Evolutionary conservation across 169 alveolate genomes (phyloP), one percentile per base, ranked within the genome.

Genomic region (Eimeria tenella): DNA sequence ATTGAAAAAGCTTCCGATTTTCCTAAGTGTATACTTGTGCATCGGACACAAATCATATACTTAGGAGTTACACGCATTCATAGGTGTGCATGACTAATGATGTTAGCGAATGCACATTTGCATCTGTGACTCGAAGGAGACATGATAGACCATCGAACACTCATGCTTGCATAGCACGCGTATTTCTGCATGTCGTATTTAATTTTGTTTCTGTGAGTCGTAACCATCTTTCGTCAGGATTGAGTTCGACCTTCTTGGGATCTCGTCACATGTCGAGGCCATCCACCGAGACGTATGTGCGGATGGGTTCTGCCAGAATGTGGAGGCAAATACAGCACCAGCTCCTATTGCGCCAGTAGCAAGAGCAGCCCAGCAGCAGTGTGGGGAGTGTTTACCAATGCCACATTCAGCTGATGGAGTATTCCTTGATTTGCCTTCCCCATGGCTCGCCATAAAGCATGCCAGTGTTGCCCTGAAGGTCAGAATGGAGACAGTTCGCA

Each of bases 341-440:
- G 92, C 56, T 9, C 21, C 65, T n/a, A 5, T 60, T 10, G 81
- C 13, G 10, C 79, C 42, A 63, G 5, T 60, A 13, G 81, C 13
- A 62, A 10, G 11, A 42, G 92, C 92, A 55, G 62, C 73, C 21
- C 50, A 21, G 15, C 53, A 56, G 53, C 75, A 55, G 9, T 11
- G 42, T 49, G 74, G 11, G 81, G 71, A 6, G 53, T 8, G 13
- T 9, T 86, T 90, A 49, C 94, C 94, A 63, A 49, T 52, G 4
- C 90, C 94, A 4, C 58, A 68, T 21, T 50, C 88, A 86, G 86
- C 96, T 70, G 96, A 96, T 84, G 96, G 96, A 53, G 94, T 96
- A 74, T 96, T 97, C 93, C 97, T 97, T 56, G 98, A 97, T 92
- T 95, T 97, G 68, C 98, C 98, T 15, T 95, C 98, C 15, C 98